A percentile compares a stretch with the other conserved stretches of the same genome.
Conservation (phyloP, 2,329 filamentous ascomycete genomes). For the Diaporthe ampelina region DNA sequence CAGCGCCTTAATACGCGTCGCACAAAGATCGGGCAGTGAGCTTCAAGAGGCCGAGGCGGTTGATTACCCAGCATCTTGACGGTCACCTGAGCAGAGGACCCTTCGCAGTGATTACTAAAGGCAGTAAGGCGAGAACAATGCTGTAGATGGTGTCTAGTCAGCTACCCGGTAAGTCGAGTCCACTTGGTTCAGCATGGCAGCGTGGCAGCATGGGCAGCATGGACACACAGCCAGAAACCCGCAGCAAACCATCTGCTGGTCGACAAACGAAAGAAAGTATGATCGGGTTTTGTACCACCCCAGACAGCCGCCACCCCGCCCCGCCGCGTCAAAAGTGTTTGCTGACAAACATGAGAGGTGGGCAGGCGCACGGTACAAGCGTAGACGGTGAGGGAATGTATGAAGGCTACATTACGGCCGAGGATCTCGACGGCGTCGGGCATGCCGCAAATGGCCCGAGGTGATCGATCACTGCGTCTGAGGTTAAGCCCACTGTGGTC, state of each 20-base stretch:
- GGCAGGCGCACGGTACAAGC: background rate
- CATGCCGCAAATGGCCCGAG: background rate
- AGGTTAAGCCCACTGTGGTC: background rate
- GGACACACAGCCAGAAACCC: background rate
- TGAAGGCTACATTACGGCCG: slow-evolving; percentile 9
- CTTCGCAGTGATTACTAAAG: background rate
- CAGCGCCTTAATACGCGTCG: background rate
- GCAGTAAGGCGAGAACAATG: background rate
- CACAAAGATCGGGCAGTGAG: background rate
- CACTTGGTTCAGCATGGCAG: background rate
- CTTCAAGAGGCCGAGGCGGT: too few relatives aligned
- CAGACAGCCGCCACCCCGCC: slow-evolving; percentile 28
- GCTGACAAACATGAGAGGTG: slow-evolving; percentile 19
- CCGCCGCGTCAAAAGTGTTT: slow-evolving; percentile 24
- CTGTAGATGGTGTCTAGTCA: background rate
- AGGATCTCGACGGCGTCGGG: background rate
- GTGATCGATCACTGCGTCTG: background rate
- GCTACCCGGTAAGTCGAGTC: background rate
- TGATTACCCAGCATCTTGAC: background rate
- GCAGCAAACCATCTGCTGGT: background rate
- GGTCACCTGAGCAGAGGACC: background rate
- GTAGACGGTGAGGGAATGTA: background rate
- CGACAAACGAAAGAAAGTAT: background rate
- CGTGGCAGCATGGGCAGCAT: background rate
- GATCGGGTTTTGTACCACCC: slow-evolving; percentile 5